phyloP scores from a whole-genome alignment of 768 basidiomycete species.

The Termitomyces eurrhizus region DNA sequence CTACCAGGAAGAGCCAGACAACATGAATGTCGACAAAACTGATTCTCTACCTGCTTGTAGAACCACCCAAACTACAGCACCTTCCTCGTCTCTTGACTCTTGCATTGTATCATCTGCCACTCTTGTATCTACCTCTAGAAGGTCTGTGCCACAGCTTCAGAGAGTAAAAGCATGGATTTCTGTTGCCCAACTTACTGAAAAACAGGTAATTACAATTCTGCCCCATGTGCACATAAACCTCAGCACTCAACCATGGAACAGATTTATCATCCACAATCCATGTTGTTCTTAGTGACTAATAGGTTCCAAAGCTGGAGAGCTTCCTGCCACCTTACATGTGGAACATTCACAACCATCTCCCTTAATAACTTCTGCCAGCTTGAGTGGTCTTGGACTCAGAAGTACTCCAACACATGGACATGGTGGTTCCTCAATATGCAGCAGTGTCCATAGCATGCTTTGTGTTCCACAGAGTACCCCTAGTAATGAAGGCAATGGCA shows the following conservation, averaged over 20 bases:
- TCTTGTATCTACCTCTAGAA: background rate
- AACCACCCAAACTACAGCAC: background rate
- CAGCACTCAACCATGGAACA: background rate
- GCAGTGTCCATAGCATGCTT: background rate
- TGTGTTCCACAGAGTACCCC: background rate
- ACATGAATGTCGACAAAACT: background rate
- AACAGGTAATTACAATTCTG: background rate
- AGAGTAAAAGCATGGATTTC: background rate
- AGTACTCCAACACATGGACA: background rate
- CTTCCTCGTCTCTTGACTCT: background rate
- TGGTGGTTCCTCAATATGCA: background rate
- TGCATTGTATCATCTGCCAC: background rate
- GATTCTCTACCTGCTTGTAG: background rate
- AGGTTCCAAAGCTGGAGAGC: background rate
- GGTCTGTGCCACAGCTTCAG: background rate
- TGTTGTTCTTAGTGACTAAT: background rate
- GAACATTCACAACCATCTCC: background rate
- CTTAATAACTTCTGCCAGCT: background rate
- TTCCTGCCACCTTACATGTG: background rate
- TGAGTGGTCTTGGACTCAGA: background rate
- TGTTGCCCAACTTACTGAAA: background rate
- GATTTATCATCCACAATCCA: background rate
- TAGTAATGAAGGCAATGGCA: background rate
- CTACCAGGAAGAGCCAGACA: background rate
- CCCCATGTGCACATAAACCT: background rate